Percentiles rank a stretch among this genome's conserved stretches.
Conservation (phyloP, 306 rosid species). For the Acmispon strigosus region DNA sequence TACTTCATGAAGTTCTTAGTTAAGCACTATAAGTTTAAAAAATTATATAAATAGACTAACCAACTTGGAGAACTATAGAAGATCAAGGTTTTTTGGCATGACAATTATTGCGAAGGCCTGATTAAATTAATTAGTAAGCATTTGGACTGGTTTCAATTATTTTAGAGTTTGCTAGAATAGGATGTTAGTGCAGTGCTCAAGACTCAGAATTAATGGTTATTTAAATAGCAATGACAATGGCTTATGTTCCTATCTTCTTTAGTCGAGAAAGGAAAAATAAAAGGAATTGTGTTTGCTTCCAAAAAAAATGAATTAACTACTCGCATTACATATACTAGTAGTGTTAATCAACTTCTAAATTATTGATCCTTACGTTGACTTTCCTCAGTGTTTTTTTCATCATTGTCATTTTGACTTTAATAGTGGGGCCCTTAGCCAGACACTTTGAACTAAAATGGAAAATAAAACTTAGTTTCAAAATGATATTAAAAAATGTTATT, state of each 20-base stretch:
- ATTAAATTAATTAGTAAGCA: background rate
- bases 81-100: background rate
- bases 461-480: background rate
- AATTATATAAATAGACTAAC: background rate
- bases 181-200: background rate
- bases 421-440: background rate
- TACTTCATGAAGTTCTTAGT: background rate
- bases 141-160: background rate
- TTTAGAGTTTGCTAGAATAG: background rate
- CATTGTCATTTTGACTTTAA: background rate
- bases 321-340: background rate
- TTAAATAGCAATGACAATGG: background rate
- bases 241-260: background rate
- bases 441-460: background rate
- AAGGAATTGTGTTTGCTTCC: background rate
- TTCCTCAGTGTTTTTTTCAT: background rate
- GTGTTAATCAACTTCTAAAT: background rate
- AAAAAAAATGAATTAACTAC: background rate
- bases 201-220: background rate
- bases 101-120: background rate
- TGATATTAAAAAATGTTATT: conserved; percentile 1
- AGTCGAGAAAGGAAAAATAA: background rate
- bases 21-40: background rate
- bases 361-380: conserved; percentile 2
- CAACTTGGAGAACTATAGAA: background rate